Percentiles rank a stretch among this genome's conserved stretches.
Evolutionary conservation across 176 grass and related monocot species (phyloP).

Genomic region (Typha latifolia): DNA sequence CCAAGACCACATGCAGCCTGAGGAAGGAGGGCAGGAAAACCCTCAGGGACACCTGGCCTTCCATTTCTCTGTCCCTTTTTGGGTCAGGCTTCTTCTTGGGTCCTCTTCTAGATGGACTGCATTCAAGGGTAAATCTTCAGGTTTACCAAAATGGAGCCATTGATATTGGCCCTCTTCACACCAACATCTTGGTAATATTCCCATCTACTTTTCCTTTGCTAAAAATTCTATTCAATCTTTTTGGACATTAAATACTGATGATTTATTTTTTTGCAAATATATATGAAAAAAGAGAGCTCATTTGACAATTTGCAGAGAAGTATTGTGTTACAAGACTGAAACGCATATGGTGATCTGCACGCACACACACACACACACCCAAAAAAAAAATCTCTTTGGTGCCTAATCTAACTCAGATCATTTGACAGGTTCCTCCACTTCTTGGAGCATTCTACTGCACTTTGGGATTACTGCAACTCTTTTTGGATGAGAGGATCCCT

Average conservation of each 20-base stretch:
- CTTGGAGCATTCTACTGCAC: slow-evolving; percentile 78
- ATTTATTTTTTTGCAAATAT: no score
- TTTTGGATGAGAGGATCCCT: slow-evolving; percentile 42
- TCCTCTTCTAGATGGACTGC: slow-evolving; percentile 69
- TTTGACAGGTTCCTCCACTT: slow-evolving; percentile 58
- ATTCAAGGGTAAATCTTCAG: slow-evolving; percentile 79
- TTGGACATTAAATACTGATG: not conserved
- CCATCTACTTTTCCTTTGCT: not conserved
- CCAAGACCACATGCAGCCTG: slow-evolving; percentile 8
- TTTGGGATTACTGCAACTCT: slow-evolving; percentile 54
- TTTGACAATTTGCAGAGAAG: no score
- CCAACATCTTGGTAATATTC: slow-evolving; percentile 48
- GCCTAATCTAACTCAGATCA: slow-evolving; percentile 5
- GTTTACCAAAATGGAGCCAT: slow-evolving; percentile 56
- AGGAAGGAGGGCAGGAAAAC: slow-evolving; percentile 8
- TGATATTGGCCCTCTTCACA: slow-evolving; percentile 58
- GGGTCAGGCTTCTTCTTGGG: slow-evolving; percentile 63
- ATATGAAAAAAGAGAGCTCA: no score
- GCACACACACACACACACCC: no score
- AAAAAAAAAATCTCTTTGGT: not conserved
- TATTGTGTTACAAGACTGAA: no score
- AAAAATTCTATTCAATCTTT: not conserved
- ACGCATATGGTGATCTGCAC: not conserved
- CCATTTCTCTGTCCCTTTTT: slow-evolving; percentile 44
- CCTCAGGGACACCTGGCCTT: slow-evolving; percentile 41